These are phyloP conservation scores for Xylariaceae sp. DNA, from an alignment of 2,329 filamentous ascomycete genomes.

Conservation along the genomic window DNA sequence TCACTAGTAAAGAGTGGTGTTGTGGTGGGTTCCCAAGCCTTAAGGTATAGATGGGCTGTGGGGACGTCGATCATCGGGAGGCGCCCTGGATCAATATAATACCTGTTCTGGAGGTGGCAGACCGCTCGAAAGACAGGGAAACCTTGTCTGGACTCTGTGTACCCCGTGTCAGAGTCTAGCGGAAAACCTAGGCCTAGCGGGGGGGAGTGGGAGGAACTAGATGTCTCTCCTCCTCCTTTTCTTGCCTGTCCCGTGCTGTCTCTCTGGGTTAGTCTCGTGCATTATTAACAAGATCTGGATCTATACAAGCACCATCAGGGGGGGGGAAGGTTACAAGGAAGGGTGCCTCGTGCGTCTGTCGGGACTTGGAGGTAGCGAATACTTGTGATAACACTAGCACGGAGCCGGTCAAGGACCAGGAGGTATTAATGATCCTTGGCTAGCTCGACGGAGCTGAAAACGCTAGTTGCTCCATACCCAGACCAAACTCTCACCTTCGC, in stretches of 20 bases:
- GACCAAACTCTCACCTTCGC: too few species aligned
- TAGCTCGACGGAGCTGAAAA: too few species aligned
- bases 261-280: not conserved
- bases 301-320: not conserved
- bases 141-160: slow-evolving; percentile 22
- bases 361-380: slow-evolving; percentile 18
- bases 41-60: slow-evolving; percentile 26
- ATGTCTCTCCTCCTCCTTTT: not conserved
- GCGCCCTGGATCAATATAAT: slow-evolving; percentile 30
- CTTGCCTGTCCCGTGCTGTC: not conserved
- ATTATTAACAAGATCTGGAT: not conserved
- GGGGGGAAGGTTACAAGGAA: not conserved
- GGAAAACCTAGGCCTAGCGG: not conserved
- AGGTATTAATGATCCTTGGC: too few species aligned
- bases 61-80: slow-evolving; percentile 35
- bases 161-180: too few species aligned
- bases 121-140: slow-evolving; percentile 25
- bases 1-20: too few species aligned
- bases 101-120: too few species aligned
- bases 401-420: slow-evolving; percentile 17
- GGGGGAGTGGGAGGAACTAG: not conserved
- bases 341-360: slow-evolving; percentile 12
- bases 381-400: slow-evolving; percentile 20
- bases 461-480: too few species aligned
- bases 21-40: slow-evolving; percentile 22